Evolutionary conservation across 495 filamentous ascomycete genomes (phyloP).

Genomic region (Neurospora africana): DNA sequence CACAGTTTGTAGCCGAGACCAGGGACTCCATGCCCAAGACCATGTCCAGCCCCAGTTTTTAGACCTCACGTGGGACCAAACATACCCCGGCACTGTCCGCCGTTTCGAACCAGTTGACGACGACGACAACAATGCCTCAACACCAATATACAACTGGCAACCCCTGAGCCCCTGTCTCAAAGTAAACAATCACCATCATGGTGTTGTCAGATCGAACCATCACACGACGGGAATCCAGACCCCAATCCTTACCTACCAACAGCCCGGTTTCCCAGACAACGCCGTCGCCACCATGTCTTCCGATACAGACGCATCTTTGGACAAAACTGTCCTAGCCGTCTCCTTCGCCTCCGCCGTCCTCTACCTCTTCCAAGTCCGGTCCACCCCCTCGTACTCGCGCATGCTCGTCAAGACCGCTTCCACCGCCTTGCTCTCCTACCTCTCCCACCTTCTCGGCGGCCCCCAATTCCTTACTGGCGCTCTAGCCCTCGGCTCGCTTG

Average conservation of each 20-base stretch:
- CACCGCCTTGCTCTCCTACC: constrained; percentile 13
- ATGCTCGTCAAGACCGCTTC: constrained; percentile 17
- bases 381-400: constrained; percentile 7
- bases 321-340: constrained; percentile 9
- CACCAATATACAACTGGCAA: neutral
- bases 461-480: constrained; percentile 7
- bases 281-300: constrained; percentile 2
- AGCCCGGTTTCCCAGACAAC: too few species aligned
- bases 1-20: neutral
- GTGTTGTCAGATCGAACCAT: neutral
- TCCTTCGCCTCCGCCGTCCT: constrained; percentile 9
- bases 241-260: neutral
- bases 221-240: neutral
- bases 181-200: neutral
- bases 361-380: constrained; percentile 11
- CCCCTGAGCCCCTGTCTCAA: neutral
- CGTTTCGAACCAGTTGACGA: too few species aligned
- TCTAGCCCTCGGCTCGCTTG: constrained; percentile 13
- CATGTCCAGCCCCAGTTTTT: neutral
- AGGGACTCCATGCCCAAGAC: neutral
- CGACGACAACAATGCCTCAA: neutral
- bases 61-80: neutral
- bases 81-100: neutral
- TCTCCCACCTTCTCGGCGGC: neutral
- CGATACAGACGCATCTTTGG: neutral